phyloP scores from a whole-genome alignment of 495 filamentous ascomycete genomes.

The Aspergillus steynii region DNA sequence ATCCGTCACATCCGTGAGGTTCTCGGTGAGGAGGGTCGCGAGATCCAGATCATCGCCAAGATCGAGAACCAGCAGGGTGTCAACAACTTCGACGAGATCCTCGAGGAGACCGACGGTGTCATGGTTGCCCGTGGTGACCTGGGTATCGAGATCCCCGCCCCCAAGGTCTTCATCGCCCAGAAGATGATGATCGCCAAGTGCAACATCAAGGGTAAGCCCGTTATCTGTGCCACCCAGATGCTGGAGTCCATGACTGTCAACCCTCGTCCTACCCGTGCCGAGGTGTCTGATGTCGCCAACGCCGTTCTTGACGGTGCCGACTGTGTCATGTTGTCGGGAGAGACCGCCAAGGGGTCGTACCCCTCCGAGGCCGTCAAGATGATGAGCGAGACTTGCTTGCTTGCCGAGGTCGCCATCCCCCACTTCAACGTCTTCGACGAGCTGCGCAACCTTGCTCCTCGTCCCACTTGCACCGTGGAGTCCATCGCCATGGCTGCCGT shows the following conservation, averaged over 20 bases:
- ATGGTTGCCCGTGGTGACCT: slow-evolving; percentile 99
- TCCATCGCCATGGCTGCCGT: slow-evolving; percentile 96
- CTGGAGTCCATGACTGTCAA: slow-evolving; percentile 99
- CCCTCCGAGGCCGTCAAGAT: slow-evolving; percentile 88
- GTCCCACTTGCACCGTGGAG: slow-evolving; percentile 83
- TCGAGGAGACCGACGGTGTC: slow-evolving; percentile 94
- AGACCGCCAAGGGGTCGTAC: slow-evolving; percentile 97
- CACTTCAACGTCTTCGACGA: slow-evolving; percentile 97
- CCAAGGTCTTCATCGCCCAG: slow-evolving; percentile 98
- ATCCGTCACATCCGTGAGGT: slow-evolving; percentile 90
- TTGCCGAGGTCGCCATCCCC: slow-evolving; percentile 93
- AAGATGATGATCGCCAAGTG: slow-evolving; percentile 99
- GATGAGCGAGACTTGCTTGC: slow-evolving; percentile 96
- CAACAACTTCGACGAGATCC: slow-evolving; percentile 98
- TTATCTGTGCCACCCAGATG: slow-evolving; percentile 92
- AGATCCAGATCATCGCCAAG: slow-evolving; percentile 99
- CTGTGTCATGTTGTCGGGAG: slow-evolving; percentile 99
- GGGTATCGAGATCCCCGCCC: slow-evolving; percentile 96
- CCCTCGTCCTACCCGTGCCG: slow-evolving; percentile 93
- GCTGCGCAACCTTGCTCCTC: slow-evolving; percentile 74
- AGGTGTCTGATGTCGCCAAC: slow-evolving; percentile 98
- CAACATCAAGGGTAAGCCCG: slow-evolving; percentile 98
- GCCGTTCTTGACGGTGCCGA: slow-evolving; percentile 96
- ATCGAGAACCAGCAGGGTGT: slow-evolving; percentile 99
- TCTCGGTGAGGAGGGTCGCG: slow-evolving; percentile 86